Conservation (phyloP, 2,329 filamentous ascomycete genomes). For the Hysterium pulicare region DNA sequence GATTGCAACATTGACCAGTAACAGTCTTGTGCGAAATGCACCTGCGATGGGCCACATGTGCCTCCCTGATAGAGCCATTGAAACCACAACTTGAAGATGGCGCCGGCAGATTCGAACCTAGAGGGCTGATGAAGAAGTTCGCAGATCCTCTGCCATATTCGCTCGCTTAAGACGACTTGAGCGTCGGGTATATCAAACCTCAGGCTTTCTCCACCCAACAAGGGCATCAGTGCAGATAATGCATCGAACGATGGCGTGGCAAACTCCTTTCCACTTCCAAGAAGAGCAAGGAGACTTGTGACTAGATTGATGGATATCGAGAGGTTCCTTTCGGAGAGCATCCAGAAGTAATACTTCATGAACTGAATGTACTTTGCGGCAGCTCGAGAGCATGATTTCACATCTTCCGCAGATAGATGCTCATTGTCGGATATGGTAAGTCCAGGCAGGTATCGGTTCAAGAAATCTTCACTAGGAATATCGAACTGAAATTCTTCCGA, state of each 20-base stretch:
- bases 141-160: conserved; percentile 21
- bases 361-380: neutral
- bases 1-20: conserved; percentile 42
- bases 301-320: neutral
- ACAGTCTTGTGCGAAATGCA: conserved; percentile 22
- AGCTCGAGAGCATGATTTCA: neutral
- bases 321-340: neutral
- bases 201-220: conserved; percentile 8
- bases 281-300: conserved; percentile 15
- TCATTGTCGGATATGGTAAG: neutral
- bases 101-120: conserved; percentile 13
- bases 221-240: conserved; percentile 24
- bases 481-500: neutral
- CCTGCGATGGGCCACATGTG: conserved; percentile 12
- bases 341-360: conserved; percentile 1
- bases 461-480: conserved; percentile 1
- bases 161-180: conserved; percentile 13
- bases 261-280: conserved; percentile 16
- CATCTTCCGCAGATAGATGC: neutral
- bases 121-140: conserved; percentile 13
- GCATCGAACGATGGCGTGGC: conserved; percentile 22
- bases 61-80: conserved; percentile 29
- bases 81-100: conserved; percentile 34
- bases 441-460: neutral
- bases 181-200: conserved; percentile 5